Conservation (phyloP, 495 filamentous ascomycete species). For the Pyrenula massariospora region DNA sequence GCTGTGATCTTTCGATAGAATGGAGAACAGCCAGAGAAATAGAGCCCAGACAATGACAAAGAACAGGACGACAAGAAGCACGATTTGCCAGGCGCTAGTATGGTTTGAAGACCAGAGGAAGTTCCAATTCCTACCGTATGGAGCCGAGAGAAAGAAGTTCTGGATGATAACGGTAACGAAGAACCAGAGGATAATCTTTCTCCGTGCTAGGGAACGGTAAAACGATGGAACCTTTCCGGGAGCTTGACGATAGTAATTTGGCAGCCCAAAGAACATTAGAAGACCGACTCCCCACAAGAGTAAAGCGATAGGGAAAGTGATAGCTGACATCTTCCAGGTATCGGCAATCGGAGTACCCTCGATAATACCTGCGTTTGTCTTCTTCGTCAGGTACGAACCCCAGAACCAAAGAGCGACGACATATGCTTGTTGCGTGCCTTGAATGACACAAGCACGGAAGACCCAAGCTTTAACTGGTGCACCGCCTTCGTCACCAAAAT, state of each 20-base stretch:
- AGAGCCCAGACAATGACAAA: slow-evolving; percentile 33
- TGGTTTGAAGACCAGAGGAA: slow-evolving; percentile 38
- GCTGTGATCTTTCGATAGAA: slow-evolving; percentile 31
- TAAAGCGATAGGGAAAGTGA: slow-evolving; percentile 27
- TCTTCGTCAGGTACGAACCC: slow-evolving; percentile 30
- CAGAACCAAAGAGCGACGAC: slow-evolving; percentile 41
- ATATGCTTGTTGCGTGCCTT: slow-evolving; percentile 38
- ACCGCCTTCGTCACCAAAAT: slow-evolving; percentile 39
- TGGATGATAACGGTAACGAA: slow-evolving; percentile 34
- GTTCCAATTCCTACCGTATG: slow-evolving; percentile 37
- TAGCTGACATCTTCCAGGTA: slow-evolving; percentile 35
- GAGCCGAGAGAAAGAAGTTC: slow-evolving; percentile 38
- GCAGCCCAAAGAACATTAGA: slow-evolving; percentile 30
- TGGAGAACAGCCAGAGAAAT: slow-evolving; percentile 25
- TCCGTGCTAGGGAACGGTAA: slow-evolving; percentile 32
- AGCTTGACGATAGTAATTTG: slow-evolving; percentile 42
- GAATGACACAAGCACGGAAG: slow-evolving; percentile 38
- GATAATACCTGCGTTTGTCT: slow-evolving; percentile 19
- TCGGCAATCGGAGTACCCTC: slow-evolving; percentile 26
- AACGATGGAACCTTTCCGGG: slow-evolving; percentile 56
- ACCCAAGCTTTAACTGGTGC: slow-evolving; percentile 39
- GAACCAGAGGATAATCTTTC: slow-evolving; percentile 39
- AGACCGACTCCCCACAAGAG: slow-evolving; percentile 31
- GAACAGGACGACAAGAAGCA: slow-evolving; percentile 29
- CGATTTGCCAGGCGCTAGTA: slow-evolving; percentile 30